A percentile compares a stretch with the other conserved stretches of the same genome.
phyloP scores from a whole-genome alignment of 2,329 filamentous ascomycete species.

The Pleomassaria siparia region DNA sequence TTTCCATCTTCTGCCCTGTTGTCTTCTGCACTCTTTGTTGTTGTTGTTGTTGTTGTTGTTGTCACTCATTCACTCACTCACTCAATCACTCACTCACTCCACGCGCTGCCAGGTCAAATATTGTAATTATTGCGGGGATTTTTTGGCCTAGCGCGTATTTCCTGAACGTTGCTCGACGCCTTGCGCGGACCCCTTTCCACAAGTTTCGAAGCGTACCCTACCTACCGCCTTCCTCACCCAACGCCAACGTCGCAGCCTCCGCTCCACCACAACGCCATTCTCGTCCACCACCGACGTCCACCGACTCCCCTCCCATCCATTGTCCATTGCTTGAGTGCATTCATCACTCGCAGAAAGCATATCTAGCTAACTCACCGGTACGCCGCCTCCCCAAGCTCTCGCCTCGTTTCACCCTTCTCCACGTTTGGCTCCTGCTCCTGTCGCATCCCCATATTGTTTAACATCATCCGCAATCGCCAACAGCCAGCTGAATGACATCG shows the following conservation, averaged over 20 bases:
- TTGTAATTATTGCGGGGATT: constrained; percentile 25
- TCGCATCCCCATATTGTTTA: constrained; percentile 37
- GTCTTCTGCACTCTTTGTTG: not conserved
- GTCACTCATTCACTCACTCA: no score
- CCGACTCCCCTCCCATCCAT: constrained; percentile 17
- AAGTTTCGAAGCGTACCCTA: constrained; percentile 34
- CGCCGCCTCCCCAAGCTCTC: constrained; percentile 21
- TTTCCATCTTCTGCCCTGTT: not conserved
- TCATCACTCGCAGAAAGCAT: constrained; percentile 38
- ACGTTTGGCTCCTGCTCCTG: constrained; percentile 27
- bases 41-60: no score
- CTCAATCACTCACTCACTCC: no score
- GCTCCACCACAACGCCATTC: constrained; percentile 25
- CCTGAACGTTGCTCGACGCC: constrained; percentile 39
- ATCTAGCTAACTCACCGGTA: constrained; percentile 40
- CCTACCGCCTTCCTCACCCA: constrained; percentile 37
- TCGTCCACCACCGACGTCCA: constrained; percentile 21
- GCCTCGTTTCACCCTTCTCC: constrained; percentile 37
- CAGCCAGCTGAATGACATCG: constrained; percentile 14
- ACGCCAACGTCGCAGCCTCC: constrained; percentile 33
- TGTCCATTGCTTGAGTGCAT: constrained; percentile 36
- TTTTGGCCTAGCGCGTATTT: constrained; percentile 36
- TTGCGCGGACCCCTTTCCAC: constrained; percentile 43
- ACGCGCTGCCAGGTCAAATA: not conserved
- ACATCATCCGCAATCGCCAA: constrained; percentile 21